Conservation (phyloP, 106 monocot genomes). For the Chionographis japonica region DNA sequence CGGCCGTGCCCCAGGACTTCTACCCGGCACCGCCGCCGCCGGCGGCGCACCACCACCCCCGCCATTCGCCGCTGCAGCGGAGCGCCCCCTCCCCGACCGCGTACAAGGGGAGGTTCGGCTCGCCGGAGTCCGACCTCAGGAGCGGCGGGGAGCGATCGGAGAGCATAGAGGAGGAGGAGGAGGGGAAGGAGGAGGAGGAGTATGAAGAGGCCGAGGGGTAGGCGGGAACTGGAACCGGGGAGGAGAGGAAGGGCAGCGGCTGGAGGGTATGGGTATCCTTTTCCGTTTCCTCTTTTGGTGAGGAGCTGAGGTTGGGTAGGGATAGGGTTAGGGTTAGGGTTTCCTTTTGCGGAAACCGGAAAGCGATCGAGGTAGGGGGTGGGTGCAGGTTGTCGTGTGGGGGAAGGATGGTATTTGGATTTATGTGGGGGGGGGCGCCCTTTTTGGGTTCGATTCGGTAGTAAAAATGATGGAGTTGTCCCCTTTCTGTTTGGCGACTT, state of each 20-base stretch:
- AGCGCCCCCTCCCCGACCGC: constrained; percentile 9
- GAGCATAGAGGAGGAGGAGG: constrained; percentile 57
- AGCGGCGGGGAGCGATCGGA: constrained; percentile 45
- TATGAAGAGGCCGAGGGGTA: constrained; percentile 9
- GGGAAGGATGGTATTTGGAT: no score
- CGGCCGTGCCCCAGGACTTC: constrained; percentile 38
- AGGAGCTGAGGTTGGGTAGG: not conserved
- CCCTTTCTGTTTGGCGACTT: no score
- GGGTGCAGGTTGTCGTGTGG: not conserved
- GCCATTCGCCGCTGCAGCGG: constrained; percentile 7
- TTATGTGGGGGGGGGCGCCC: no score
- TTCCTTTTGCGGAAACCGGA: constrained; percentile 16
- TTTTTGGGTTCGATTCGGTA: no score
- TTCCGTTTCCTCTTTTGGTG: not conserved
- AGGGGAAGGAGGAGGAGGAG: constrained; percentile 17
- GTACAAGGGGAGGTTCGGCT: constrained; percentile 12
- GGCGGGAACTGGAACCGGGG: constrained; percentile 7
- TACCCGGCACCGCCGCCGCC: constrained; percentile 31
- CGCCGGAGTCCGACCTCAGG: constrained; percentile 35
- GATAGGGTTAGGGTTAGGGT: constrained; percentile 5
- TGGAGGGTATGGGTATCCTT: not conserved
- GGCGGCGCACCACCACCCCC: not conserved
- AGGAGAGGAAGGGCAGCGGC: constrained; percentile 13
- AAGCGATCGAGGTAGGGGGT: not conserved
- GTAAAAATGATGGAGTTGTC: no score